Percentiles rank a stretch among this genome's conserved stretches.
Evolutionary conservation across 1,139 yeast species (phyloP).

Genomic region (Pichia kudriavzevii): DNA sequence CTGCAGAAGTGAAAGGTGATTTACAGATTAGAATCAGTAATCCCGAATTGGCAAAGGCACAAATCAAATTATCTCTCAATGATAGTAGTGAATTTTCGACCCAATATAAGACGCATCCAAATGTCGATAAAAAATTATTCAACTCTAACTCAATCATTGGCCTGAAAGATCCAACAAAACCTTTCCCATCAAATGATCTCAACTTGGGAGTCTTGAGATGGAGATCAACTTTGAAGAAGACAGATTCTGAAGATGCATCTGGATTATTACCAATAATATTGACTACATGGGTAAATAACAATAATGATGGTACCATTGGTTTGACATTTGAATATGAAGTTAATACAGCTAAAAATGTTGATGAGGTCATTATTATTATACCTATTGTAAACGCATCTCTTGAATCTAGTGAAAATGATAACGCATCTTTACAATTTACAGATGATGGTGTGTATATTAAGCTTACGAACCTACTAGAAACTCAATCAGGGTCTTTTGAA

Average conservation of each 20-base stretch:
- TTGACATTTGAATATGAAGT: constrained; percentile 88
- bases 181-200: constrained; percentile 89
- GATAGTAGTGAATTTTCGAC: constrained; percentile 33
- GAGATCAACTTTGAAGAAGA: constrained; percentile 53
- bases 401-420: constrained; percentile 43
- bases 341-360: constrained; percentile 41
- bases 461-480: constrained; percentile 40
- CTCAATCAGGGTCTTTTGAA: constrained; percentile 70
- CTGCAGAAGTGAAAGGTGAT: constrained; percentile 84
- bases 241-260: constrained; percentile 38
- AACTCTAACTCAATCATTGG: constrained; percentile 51
- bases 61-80: constrained; percentile 48
- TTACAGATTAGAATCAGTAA: constrained; percentile 81
- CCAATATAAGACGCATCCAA: constrained; percentile 92
- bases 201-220: constrained; percentile 88
- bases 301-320: constrained; percentile 51
- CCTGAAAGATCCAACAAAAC: constrained; percentile 66
- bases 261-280: constrained; percentile 62
- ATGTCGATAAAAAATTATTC: constrained; percentile 76
- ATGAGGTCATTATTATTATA: constrained; percentile 54
- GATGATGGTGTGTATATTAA: constrained; percentile 59
- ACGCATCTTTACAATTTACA: constrained; percentile 39
- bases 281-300: constrained; percentile 73
- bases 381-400: constrained; percentile 60
- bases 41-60: constrained; percentile 56